phyloP scores from a whole-genome alignment of 1,284 basidiomycete genomes.

The Acaromyces ingoldii region DNA sequence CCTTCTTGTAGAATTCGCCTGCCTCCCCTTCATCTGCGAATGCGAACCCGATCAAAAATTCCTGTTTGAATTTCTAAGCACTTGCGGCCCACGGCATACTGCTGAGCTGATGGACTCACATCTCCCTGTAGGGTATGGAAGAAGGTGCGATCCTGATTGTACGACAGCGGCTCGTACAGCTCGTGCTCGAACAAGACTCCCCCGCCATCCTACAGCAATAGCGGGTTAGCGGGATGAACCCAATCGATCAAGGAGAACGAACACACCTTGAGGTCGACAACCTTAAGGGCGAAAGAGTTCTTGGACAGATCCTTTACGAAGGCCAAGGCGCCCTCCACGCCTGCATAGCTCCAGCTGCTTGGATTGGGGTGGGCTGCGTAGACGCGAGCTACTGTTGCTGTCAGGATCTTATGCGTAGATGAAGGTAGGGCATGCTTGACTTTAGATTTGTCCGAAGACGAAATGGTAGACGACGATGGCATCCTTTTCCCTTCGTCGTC shows the following conservation, averaged over 20 bases:
- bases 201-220: constrained; percentile 60
- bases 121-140: constrained; percentile 92
- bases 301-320: constrained; percentile 38
- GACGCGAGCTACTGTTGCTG: constrained; percentile 46
- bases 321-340: constrained; percentile 45
- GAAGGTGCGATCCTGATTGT: constrained; percentile 79
- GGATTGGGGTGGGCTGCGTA: constrained; percentile 38
- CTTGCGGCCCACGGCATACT: not conserved
- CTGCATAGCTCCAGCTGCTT: constrained; percentile 37
- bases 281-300: constrained; percentile 36
- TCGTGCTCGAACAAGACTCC: constrained; percentile 94
- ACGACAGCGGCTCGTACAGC: constrained; percentile 77
- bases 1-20: constrained; percentile 81
- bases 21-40: constrained; percentile 86
- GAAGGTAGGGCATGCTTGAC: constrained; percentile 46
- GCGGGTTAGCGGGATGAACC: not conserved
- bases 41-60: constrained; percentile 83
- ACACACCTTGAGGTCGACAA: constrained; percentile 42
- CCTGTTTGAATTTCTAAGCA: constrained; percentile 53
- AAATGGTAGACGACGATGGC: constrained; percentile 43
- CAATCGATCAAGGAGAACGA: not conserved
- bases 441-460: constrained; percentile 46
- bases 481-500: constrained; percentile 13
- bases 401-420: constrained; percentile 46
- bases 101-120: constrained; percentile 58